These are phyloP conservation scores for Penicillium canescens DNA, from an alignment of 495 filamentous ascomycete species.

Conservation along the genomic window DNA sequence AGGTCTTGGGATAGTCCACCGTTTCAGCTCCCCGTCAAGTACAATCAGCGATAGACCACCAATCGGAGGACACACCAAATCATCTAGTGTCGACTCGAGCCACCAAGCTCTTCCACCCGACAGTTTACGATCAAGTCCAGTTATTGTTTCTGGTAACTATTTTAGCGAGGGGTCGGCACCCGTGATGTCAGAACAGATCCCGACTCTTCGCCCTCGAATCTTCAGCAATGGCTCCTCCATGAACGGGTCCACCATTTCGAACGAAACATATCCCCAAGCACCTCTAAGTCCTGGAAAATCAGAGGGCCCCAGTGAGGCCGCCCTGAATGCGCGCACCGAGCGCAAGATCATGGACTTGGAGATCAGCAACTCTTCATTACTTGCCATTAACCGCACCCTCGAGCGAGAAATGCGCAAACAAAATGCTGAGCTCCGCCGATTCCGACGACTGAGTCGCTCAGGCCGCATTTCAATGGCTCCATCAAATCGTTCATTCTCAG, in stretches of 20 bases:
- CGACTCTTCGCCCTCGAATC: slow-evolving; percentile 38
- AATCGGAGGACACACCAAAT: slow-evolving; percentile 34
- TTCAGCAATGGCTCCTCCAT: slow-evolving; percentile 46
- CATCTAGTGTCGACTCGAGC: slow-evolving; percentile 40
- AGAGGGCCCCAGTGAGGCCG: slow-evolving; percentile 56
- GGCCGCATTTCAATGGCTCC: slow-evolving; percentile 65
- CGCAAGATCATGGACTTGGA: slow-evolving; percentile 97
- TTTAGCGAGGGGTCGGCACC: slow-evolving; percentile 23
- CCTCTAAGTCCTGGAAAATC: slow-evolving; percentile 48
- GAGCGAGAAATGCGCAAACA: slow-evolving; percentile 92
- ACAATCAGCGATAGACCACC: slow-evolving; percentile 16
- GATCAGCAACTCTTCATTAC: slow-evolving; percentile 92
- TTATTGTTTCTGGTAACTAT: slow-evolving; percentile 28
- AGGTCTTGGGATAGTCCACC: slow-evolving; percentile 13
- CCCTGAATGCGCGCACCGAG: slow-evolving; percentile 83
- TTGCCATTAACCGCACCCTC: slow-evolving; percentile 94
- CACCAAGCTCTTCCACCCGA: slow-evolving; percentile 22
- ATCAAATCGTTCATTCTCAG: slow-evolving; percentile 45
- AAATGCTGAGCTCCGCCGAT: slow-evolving; percentile 82
- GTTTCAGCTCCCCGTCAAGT: slow-evolving; percentile 24
- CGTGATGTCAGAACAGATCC: slow-evolving; percentile 30
- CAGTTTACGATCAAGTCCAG: slow-evolving; percentile 35
- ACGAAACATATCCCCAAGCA: slow-evolving; percentile 29
- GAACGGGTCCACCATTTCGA: slow-evolving; percentile 36
- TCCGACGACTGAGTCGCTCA: slow-evolving; percentile 74